Percentiles rank a stretch among this genome's conserved stretches.
Conservation (phyloP, 345 rosid species). For the Eucalyptus urophylla region DNA sequence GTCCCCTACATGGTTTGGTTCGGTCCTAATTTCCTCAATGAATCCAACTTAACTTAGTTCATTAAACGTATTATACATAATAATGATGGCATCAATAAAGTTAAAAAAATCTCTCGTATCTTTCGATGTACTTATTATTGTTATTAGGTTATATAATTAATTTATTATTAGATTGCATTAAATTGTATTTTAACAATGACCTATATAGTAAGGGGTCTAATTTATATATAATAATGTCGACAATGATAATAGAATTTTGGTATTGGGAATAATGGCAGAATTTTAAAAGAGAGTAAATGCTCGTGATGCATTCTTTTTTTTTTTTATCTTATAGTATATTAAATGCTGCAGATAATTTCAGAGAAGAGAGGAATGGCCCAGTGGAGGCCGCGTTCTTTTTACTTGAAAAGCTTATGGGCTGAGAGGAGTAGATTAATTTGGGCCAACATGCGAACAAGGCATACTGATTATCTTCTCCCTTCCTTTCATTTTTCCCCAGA, state of each 20-base stretch:
- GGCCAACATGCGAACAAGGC: not conserved
- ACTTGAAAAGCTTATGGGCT: not conserved
- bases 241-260: not conserved
- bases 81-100: too few relatives aligned
- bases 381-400: not conserved
- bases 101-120: too few relatives aligned
- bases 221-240: not conserved
- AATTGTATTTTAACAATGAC: not conserved
- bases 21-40: not conserved
- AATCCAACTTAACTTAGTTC: not conserved
- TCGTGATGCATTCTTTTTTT: not conserved
- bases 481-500: not conserved
- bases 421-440: not conserved
- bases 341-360: not conserved
- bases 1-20: too few relatives aligned
- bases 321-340: too few relatives aligned
- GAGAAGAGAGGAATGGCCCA: not conserved
- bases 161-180: not conserved
- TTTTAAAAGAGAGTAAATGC: not conserved
- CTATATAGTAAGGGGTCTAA: not conserved
- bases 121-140: too few relatives aligned
- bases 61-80: too few relatives aligned
- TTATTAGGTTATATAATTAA: not conserved
- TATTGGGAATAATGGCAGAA: not conserved
- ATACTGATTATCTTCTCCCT: not conserved